A percentile compares a stretch with the other conserved stretches of the same genome.
phyloP scores from a whole-genome alignment of 23 red algal species.

The Gracilaria caudata region DNA sequence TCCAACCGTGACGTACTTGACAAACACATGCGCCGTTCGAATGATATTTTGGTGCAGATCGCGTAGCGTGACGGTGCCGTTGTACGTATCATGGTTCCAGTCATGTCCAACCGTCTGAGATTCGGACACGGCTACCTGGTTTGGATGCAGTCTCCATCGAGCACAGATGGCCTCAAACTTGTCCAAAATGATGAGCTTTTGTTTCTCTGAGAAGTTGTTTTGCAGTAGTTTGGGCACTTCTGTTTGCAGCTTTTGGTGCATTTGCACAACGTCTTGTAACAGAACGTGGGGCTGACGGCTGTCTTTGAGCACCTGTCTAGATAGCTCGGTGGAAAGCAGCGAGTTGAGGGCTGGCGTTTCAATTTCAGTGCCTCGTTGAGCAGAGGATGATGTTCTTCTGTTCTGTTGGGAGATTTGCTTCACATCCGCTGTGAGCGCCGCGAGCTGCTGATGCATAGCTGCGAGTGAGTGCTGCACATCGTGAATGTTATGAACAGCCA shows the following conservation, averaged over 20 bases:
- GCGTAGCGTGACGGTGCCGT: conserved; percentile 32
- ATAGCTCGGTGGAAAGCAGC: neutral
- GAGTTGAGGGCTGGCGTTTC: neutral
- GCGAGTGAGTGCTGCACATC: conserved; percentile 30
- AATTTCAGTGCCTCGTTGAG: neutral
- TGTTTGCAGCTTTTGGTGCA: neutral
- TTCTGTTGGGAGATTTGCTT: neutral
- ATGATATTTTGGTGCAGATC: neutral
- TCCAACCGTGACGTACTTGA: conserved; percentile 16
- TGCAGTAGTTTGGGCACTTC: neutral
- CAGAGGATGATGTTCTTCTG: neutral
- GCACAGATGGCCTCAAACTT: neutral
- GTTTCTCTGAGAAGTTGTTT: neutral
- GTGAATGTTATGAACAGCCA: neutral
- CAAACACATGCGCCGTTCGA: neutral
- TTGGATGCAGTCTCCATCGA: neutral
- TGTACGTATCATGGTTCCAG: neutral
- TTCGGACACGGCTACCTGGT: neutral
- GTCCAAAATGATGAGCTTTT: neutral
- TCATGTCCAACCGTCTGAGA: neutral
- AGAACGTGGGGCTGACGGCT: neutral
- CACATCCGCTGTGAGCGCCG: neutral
- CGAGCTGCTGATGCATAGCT: conserved; percentile 6
- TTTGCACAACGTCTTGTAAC: neutral
- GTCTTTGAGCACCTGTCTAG: neutral